Evolutionary conservation across 768 basidiomycete genomes (phyloP), one percentile per base, ranked within the genome.

Genomic region (Rhizopogon roseolus): DNA sequence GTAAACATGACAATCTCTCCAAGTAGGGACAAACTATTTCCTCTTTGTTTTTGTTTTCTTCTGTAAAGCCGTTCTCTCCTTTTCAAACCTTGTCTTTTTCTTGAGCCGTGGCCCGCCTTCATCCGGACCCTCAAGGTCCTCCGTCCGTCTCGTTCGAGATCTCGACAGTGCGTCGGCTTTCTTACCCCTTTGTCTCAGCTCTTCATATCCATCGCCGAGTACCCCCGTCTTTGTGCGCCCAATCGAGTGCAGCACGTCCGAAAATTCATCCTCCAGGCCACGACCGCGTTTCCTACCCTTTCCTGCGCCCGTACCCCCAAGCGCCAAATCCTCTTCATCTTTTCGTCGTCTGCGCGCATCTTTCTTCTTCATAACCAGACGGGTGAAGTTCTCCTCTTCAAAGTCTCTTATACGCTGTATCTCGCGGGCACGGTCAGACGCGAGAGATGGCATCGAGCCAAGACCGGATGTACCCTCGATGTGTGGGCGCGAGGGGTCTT

Each of bases 361-460:
- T 63, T 84, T 85, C 77, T 98, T 98, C 66, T 86, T 90, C 82
- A 94, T 86, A 55, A 95, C 77, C 50, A 98, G 63, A 42, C 96
- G 85, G 37, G 89, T 90, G 72, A 98, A 92, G 69, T 96, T 94
- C 43, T 92, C 92, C 66, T 96, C 93, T 72, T 98, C 96, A 67
- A 91, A 98, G 57, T 92, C 86, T 49, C 81, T 83, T 70, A 97
- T 81, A 6, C 84, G 81, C 59, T 84, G 81, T 52, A 98, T 77
- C 63, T 94, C 88, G 16, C 84, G 80, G 9, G 90, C 90, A 19
- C 93, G 87, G 25, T 79, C 79, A 10, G 79, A 77, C 9, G 73
- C 67, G 11, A 85, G 67, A 4, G 82, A 69, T 6, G 85, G 81
- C 27, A 79, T 77, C 16, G 77, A 74, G 11, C 90, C 86, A 7